Base-by-base conservation (phyloP, 1,284 basidiomycete species). In the Ceratobasidium theobromae region DNA sequence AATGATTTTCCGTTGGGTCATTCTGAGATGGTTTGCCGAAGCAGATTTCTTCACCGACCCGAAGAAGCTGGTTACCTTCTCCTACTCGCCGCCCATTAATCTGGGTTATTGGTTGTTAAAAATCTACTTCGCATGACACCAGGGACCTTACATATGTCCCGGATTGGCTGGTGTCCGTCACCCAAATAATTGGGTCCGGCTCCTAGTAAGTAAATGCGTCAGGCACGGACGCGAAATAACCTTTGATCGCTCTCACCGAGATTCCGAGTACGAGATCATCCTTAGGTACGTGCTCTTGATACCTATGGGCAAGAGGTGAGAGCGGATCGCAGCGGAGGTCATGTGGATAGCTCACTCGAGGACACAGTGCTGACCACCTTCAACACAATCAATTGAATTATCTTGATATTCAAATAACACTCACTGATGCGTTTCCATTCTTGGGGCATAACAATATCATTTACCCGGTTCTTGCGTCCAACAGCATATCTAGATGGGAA, bases 351-450 rank as follows among this genome's bases (percentile, higher is more conserved):
- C 62, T 45, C 41, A 65, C 62, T 65, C 41, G 18, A 65, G 62
- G 18, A 65, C 41, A 18, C 62, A 65, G 27, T 65, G 62, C 27
- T 65, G 30, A 5, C 62, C 62, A 23, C 62, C 62, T 65, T 45
- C 5, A 25, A 53, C 38, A n/a, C 2, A 48, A 48, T 25, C 21
- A 25, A 11, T 48, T 25, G 12, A 6, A 25, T 25, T 14, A 11
- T 25, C 16, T 25, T 27, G 12, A 53, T 27, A 38, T 16, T n/a
- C 5, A 32, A 28, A 11, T 9, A n/a, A 8, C 14, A 46, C 62
- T 21, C 23, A 65, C 62, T 65, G 40, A 65, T 65, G 25, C 62
- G 62, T 46, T 65, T 65, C 62, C 62, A 65, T 27, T 65, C 62
- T 25, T 48, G 40, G 2, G 62, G 62, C 62, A 53, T 53, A 5